A percentile compares a stretch with the other conserved stretches of the same genome.
These are phyloP conservation scores for Hypomontagnella submonticulosa DNA, from an alignment of 495 filamentous ascomycete species.

Conservation along the genomic window DNA sequence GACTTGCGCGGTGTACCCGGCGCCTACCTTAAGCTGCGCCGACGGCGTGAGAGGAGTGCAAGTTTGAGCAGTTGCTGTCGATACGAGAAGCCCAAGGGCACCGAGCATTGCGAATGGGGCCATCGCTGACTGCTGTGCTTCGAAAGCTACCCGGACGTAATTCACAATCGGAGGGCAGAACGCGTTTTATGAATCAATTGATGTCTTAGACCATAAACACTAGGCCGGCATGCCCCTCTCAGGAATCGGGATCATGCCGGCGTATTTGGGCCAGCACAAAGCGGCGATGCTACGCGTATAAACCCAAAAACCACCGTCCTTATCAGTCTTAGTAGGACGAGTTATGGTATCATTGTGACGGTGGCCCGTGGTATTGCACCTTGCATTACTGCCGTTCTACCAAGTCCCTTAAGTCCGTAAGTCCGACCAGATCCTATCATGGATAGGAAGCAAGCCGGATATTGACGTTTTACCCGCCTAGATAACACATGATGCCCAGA, in stretches of 20 bases:
- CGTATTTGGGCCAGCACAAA: not conserved
- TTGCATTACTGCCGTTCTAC: not conserved
- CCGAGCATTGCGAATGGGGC: constrained; percentile 4
- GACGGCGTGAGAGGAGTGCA: constrained; percentile 28
- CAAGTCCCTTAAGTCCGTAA: not conserved
- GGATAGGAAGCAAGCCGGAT: constrained; percentile 20
- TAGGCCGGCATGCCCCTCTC: not conserved
- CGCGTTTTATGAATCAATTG: not conserved
- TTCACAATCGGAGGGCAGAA: not conserved
- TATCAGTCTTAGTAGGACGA: constrained; percentile 5
- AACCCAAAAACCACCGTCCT: not conserved
- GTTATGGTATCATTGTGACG: constrained; percentile 2
- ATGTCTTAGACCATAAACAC: too few relatives aligned
- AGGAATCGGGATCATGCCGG: not conserved
- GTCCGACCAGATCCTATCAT: constrained; percentile 7
- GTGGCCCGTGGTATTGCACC: not conserved
- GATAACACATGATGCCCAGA: constrained; percentile 27
- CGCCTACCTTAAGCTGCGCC: constrained; percentile 54
- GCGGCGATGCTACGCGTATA: constrained; percentile 2
- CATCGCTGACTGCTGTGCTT: constrained; percentile 15
- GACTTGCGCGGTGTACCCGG: constrained; percentile 64
- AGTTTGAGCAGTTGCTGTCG: constrained; percentile 14
- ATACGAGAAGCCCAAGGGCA: constrained; percentile 23
- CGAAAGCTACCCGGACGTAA: not conserved
- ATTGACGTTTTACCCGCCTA: constrained; percentile 35